phyloP scores from a whole-genome alignment of 2,329 filamentous ascomycete species.

The Colletotrichum tropicale region DNA sequence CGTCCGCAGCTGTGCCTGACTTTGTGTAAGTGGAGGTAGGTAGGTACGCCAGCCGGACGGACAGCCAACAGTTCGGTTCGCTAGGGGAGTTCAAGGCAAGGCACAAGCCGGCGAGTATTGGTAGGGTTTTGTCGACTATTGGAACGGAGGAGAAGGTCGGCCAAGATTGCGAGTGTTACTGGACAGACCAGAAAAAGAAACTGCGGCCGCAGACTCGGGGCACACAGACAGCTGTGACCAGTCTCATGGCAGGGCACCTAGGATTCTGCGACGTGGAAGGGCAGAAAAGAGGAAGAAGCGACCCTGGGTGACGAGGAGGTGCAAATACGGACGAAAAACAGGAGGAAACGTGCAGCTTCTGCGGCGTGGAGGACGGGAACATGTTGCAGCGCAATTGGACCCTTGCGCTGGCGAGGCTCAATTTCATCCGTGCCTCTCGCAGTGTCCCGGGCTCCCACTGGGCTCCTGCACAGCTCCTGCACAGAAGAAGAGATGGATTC shows the following conservation, averaged over 20 bases:
- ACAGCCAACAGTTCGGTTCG: background rate
- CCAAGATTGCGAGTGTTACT: background rate
- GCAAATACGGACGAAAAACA: background rate
- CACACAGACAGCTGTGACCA: constrained; percentile 8
- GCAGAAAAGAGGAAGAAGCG: background rate
- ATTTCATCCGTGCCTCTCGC: background rate
- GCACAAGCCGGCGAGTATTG: background rate
- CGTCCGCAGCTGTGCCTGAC: too few relatives aligned
- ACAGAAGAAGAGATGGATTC: background rate
- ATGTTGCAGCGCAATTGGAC: background rate
- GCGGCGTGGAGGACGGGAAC: background rate
- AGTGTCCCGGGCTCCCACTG: background rate
- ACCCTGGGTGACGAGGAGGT: background rate
- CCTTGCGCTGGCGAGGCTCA: background rate
- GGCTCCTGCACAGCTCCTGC: background rate
- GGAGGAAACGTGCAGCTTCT: constrained; percentile 5
- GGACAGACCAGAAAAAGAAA: constrained; percentile 2
- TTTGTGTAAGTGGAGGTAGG: background rate
- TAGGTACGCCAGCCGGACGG: background rate
- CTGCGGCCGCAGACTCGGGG: background rate
- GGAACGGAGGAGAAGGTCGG: background rate
- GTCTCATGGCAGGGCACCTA: background rate
- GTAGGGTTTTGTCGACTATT: background rate
- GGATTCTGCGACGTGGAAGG: constrained; percentile 1
- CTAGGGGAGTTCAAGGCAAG: background rate